A percentile compares a stretch with the other conserved stretches of the same genome.
phyloP scores from a whole-genome alignment of 768 basidiomycete species.

The Naematelia encephala region DNA sequence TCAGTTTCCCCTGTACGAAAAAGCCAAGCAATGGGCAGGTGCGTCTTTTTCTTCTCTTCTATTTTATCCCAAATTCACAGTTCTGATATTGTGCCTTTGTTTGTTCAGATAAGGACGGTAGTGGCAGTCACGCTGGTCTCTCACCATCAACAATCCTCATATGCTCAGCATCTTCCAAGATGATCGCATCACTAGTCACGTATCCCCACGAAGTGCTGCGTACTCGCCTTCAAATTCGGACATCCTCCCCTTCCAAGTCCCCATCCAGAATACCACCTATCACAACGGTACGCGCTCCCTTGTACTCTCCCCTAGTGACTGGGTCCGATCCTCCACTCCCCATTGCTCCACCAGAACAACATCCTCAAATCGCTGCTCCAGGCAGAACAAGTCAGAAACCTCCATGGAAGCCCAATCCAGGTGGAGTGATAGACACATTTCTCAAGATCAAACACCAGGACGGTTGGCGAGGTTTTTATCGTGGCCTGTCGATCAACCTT shows the following conservation, averaged over 20 bases:
- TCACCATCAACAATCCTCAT: slow-evolving; percentile 66
- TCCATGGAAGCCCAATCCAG: slow-evolving; percentile 20
- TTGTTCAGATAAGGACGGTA: slow-evolving; percentile 29
- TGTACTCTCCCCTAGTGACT: slow-evolving; percentile 59
- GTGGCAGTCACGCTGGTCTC: slow-evolving; percentile 52
- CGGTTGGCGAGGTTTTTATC: slow-evolving; percentile 86
- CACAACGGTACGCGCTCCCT: slow-evolving; percentile 51
- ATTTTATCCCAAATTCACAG: too few relatives aligned
- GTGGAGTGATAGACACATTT: slow-evolving; percentile 72
- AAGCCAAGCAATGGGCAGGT: slow-evolving; percentile 83
- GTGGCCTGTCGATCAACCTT: slow-evolving; percentile 89
- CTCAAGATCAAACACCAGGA: slow-evolving; percentile 71
- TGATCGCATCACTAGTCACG: slow-evolving; percentile 90
- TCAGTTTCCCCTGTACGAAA: slow-evolving; percentile 95
- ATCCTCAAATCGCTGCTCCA: slow-evolving; percentile 8
- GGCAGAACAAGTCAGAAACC: slow-evolving; percentile 50
- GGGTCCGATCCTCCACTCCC: slow-evolving; percentile 36
- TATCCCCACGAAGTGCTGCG: slow-evolving; percentile 98
- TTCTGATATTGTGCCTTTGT: too few relatives aligned
- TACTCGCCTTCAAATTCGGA: slow-evolving; percentile 84
- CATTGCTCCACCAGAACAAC: neutral
- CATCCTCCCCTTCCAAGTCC: slow-evolving; percentile 12
- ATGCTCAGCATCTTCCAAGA: slow-evolving; percentile 91
- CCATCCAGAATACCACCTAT: slow-evolving; percentile 6
- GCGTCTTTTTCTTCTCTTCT: slow-evolving; percentile 51